Base-by-base conservation (phyloP, 2,329 filamentous ascomycete species). In the Verticillium nonalfalfae region DNA sequence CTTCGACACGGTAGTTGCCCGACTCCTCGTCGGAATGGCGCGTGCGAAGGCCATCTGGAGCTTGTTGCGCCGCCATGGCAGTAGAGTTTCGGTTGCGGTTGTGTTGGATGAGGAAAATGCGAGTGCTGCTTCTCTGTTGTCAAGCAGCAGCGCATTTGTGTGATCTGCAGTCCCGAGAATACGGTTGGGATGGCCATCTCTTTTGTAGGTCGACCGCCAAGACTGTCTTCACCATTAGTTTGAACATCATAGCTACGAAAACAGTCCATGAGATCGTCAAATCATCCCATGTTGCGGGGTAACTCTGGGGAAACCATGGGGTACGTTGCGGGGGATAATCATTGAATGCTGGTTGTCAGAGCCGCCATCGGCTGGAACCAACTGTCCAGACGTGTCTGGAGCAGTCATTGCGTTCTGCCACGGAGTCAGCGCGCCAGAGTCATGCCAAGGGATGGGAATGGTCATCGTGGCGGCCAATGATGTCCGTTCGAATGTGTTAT, bases 361-460 rank as follows among this genome's bases (percentile, higher is more conserved):
- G 45, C 21, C 45, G 18, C 9, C 21, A 9, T 26, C 18, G 58
- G 54, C 14, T 26, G 26, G 7, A 2, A 39, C 18, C 15, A 34
- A 38, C 31, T 15, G 14, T 21, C n/a, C 21, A 14, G 55, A 55
- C 9, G 11, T 31, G 55, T 26, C 55, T 10, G 34, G 58, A 54
- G 36, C 15, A 34, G 7, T 14, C 15, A 50, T 34, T 57, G 33
- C 26, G 21, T 10, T n/a, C 18, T 39, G 45, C 56, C 52, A 63
- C 50, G 50, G 59, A 62, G 59, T 62, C 61, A 62, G 59, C 26
- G 56, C 56, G 59, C 59, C 11, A 62, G 61, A 62, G 61, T 59
- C 61, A 62, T 38, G 5, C n/a, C 21, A 7, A 10, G 15, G 33
- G 33, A 4, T n/a, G 21, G n/a, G 14, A 34, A 14, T 13, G 34